Conservation (phyloP, 306 rosid genomes). For the Canavalia gladiata region DNA sequence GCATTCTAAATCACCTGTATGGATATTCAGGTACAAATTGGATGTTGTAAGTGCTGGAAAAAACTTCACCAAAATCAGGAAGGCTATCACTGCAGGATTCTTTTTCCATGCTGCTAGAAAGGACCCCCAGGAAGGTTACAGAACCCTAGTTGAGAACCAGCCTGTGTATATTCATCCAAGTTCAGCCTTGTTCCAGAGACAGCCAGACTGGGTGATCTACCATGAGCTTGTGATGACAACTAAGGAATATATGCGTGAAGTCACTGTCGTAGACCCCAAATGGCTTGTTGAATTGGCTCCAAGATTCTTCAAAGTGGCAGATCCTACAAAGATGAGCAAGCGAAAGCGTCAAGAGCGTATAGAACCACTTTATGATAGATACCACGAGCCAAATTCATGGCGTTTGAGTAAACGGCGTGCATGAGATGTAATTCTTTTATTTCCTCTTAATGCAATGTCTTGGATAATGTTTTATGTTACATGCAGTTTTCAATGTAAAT, state of each 20-base stretch:
- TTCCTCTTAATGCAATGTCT: slow-evolving; percentile 25
- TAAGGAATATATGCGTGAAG: slow-evolving; percentile 89
- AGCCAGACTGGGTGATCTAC: slow-evolving; percentile 94
- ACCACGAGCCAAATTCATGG: slow-evolving; percentile 96
- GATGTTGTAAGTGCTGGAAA: slow-evolving; percentile 90
- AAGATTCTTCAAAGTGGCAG: slow-evolving; percentile 81
- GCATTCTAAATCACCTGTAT: slow-evolving; percentile 36
- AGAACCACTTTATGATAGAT: slow-evolving; percentile 84
- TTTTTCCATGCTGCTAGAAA: slow-evolving; percentile 84
- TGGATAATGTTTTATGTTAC: slow-evolving; percentile 17
- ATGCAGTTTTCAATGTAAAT: slow-evolving; percentile 27
- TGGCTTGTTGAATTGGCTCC: slow-evolving; percentile 96
- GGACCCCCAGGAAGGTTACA: slow-evolving; percentile 92
- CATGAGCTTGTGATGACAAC: slow-evolving; percentile 95
- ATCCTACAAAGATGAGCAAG: slow-evolving; percentile 86
- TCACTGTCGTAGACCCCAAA: slow-evolving; percentile 81
- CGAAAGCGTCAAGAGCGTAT: slow-evolving; percentile 87
- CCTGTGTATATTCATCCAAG: slow-evolving; percentile 87
- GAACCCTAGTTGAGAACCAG: slow-evolving; percentile 89
- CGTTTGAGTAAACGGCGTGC: slow-evolving; percentile 90
- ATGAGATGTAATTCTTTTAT: slow-evolving; percentile 48
- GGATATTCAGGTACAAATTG: slow-evolving; percentile 75
- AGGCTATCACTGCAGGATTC: slow-evolving; percentile 90
- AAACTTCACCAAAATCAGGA: slow-evolving; percentile 78
- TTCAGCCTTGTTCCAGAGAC: slow-evolving; percentile 85